Base-by-base conservation (phyloP, 495 filamentous ascomycete genomes). In the Hypoxylon subgilvum region DNA sequence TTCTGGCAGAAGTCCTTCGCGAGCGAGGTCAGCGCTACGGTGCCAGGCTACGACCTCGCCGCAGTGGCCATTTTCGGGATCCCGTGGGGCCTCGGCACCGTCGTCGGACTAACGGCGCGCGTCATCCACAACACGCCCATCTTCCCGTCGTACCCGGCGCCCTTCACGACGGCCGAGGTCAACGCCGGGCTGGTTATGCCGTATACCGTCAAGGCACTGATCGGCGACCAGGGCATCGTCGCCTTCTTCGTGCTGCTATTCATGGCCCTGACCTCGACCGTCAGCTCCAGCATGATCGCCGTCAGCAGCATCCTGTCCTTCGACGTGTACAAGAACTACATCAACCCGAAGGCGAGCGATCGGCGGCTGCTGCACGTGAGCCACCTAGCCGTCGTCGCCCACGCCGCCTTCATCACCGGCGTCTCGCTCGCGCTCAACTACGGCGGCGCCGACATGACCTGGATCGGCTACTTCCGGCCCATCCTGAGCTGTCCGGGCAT, bases 41-140 rank as follows among this genome's bases (percentile, higher is more conserved):
- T 94, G 51, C 90, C 90, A 1, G 90, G 90, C 27, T 94, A 94
- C 59, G 84, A 93, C 14, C 83, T 92, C 43, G 90, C 90, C 4
- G 90, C 90, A 42, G 75, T 92, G 13, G 83, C 79, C 51, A 93
- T 89, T 87, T 93, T 95, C 57, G 90, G 89, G 2, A 92, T 95
- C 43, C 90, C 90, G 19, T 95, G 89, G 89, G 83, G 92, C 4
- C 80, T 79, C 30, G 90, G 89, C 1, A 94, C 86, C 6, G 92
- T 89, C 5, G 88, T 93, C 83, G 90, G 90, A 21, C 79, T 94
- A 16, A 81, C 87, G 1, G 88, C 86, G 12, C 81, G 92, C 23
- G 88, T 89, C 8, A 79, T 93, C 4, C 88, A 94, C 61, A 79
- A 79, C 16, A 81, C 86, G 44, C 83, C 86, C 3, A 76, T 79